Percentiles rank a stretch among this genome's conserved stretches.
Conservation (phyloP, 352 stramenopile genomes). For the Pseudoperonospora humuli region DNA sequence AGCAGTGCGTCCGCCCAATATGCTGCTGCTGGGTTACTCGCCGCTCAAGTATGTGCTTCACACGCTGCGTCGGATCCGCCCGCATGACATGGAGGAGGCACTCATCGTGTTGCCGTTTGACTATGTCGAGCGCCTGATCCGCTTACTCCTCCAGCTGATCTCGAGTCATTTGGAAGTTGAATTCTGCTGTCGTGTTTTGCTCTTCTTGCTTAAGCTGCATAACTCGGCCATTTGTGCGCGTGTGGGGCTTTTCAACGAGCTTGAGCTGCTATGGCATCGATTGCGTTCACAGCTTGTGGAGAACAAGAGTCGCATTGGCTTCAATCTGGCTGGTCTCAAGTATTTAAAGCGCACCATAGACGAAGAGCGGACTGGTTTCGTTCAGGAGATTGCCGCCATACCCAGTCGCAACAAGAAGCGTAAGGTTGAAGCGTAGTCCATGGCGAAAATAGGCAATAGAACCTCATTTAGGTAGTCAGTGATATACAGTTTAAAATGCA, state of each 20-base stretch:
- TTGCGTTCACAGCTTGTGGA: constrained; percentile 64
- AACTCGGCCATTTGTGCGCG: constrained; percentile 70
- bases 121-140: constrained; percentile 91
- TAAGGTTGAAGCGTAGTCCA: constrained; percentile 13
- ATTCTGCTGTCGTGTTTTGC: constrained; percentile 80
- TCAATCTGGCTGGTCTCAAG: constrained; percentile 82
- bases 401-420: constrained; percentile 51
- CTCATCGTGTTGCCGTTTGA: constrained; percentile 96
- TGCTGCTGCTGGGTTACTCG: constrained; percentile 92
- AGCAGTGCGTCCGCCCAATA: constrained; percentile 74
- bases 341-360: constrained; percentile 84
- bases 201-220: constrained; percentile 74
- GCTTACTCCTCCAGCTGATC: constrained; percentile 88
- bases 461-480: not conserved
- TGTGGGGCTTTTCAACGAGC: constrained; percentile 58
- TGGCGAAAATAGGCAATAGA: not conserved
- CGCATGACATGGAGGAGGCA: constrained; percentile 95
- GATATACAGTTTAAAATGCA: too few relatives aligned
- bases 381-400: constrained; percentile 57
- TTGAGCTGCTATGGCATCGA: constrained; percentile 73
- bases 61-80: constrained; percentile 88
- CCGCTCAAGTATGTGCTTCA: constrained; percentile 92
- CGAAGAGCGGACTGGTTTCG: constrained; percentile 66
- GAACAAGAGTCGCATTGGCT: constrained; percentile 82
- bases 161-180: constrained; percentile 87